A percentile compares a stretch with the other conserved stretches of the same genome.
Conservation (phyloP, 306 rosid genomes). For the Carpinus fangiana region DNA sequence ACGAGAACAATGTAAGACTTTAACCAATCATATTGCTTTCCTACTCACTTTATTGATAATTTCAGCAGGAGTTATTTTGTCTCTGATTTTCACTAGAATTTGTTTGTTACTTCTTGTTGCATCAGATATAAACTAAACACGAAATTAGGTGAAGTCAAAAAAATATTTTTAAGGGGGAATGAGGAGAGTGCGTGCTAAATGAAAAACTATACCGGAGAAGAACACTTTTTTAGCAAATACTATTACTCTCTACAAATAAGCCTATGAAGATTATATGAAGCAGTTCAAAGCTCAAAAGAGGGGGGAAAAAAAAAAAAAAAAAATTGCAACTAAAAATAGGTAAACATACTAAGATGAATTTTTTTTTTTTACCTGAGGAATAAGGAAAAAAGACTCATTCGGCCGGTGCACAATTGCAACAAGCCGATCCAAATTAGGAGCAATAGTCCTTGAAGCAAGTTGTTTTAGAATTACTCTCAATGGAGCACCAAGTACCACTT, state of each 20-base stretch:
- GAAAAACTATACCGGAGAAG: neutral
- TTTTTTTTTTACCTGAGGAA: constrained; percentile 60
- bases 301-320: neutral
- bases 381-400: constrained; percentile 74
- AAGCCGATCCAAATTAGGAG: constrained; percentile 47
- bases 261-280: neutral
- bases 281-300: constrained; percentile 10
- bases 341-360: constrained; percentile 17
- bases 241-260: constrained; percentile 6
- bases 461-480: constrained; percentile 69
- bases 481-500: constrained; percentile 96
- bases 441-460: constrained; percentile 62
- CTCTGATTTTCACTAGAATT: too few species aligned
- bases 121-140: neutral
- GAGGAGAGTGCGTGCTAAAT: neutral
- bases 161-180: neutral
- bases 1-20: too few species aligned
- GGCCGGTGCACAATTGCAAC: constrained; percentile 95
- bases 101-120: neutral
- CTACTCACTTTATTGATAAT: neutral
- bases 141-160: neutral
- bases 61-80: too few species aligned
- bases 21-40: neutral
- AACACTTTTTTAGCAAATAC: constrained; percentile 5
- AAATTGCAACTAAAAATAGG: neutral